These are phyloP conservation scores for Solanum hybrid DNA, from an alignment of 305 asterid genomes.

Conservation along the genomic window DNA sequence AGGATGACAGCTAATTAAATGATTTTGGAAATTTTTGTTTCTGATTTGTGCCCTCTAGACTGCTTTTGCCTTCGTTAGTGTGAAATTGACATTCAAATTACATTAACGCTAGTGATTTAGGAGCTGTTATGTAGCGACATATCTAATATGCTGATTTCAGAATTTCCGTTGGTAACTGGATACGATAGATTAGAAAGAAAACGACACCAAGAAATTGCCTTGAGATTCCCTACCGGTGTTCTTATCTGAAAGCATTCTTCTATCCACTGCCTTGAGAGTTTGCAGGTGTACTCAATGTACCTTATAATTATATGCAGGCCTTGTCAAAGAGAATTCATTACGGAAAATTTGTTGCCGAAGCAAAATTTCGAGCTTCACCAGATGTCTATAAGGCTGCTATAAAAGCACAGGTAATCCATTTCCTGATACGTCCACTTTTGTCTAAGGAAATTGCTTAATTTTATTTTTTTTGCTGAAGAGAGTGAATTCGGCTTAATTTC, in stretches of 20 bases:
- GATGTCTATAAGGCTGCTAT: constrained; percentile 60
- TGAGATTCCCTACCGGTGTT: neutral
- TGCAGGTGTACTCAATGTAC: neutral
- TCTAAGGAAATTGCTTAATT: neutral
- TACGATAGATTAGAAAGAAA: neutral
- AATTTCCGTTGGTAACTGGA: neutral
- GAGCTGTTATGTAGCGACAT: neutral
- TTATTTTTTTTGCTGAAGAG: neutral
- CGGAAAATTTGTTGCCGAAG: constrained; percentile 92
- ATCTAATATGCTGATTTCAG: neutral
- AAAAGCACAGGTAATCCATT: constrained; percentile 35
- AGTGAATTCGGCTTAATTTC: neutral
- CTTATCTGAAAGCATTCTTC: neutral
- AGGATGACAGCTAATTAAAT: neutral
- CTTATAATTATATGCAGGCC: constrained; percentile 24
- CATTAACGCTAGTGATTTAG: neutral
- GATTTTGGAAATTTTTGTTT: neutral
- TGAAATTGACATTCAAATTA: neutral
- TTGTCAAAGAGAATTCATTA: constrained; percentile 88
- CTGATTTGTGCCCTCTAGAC: neutral
- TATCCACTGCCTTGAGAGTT: neutral
- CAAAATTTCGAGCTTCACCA: constrained; percentile 66
- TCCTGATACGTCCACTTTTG: neutral
- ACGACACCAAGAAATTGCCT: neutral
- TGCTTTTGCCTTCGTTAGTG: neutral